Conservation (phyloP, 2,329 filamentous ascomycete genomes). For the Lachnellula hyalina region DNA sequence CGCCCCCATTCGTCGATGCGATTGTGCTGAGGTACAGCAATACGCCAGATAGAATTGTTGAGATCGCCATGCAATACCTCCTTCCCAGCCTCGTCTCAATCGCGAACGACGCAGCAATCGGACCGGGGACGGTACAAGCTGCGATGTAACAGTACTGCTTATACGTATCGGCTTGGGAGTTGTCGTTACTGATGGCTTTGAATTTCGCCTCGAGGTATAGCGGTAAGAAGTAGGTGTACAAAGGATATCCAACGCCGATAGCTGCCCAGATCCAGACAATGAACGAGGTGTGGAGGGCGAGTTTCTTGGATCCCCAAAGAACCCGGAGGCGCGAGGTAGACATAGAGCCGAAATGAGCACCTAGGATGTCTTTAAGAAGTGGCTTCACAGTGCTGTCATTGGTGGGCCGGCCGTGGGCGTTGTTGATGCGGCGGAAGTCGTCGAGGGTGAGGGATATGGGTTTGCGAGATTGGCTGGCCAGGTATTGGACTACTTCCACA, state of each 20-base stretch:
- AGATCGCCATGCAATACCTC: too few species aligned
- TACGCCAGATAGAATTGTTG: too few species aligned
- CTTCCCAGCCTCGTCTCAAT: too few species aligned
- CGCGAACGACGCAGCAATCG: too few species aligned
- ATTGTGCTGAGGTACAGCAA: too few species aligned
- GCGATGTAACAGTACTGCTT: conserved; percentile 4
- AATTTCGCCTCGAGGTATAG: conserved; percentile 40
- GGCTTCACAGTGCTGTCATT: too few species aligned
- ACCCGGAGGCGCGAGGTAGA: conserved; percentile 41
- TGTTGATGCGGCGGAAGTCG: not conserved
- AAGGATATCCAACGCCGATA: conserved; percentile 48
- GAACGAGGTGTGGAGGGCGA: conserved; percentile 45
- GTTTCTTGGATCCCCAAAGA: conserved; percentile 26
- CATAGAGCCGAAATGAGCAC: conserved; percentile 2
- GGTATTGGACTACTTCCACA: conserved; percentile 1
- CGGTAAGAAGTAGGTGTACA: conserved; percentile 53
- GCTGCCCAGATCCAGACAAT: conserved; percentile 50
- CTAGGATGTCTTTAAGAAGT: too few species aligned
- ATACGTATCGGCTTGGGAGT: conserved; percentile 1
- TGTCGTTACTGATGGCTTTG: conserved; percentile 32
- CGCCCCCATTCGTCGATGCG: too few species aligned
- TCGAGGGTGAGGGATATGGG: conserved; percentile 11
- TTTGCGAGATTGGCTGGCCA: not conserved
- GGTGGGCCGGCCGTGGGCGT: too few species aligned
- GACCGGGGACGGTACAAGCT: not conserved